A percentile compares a stretch with the other conserved stretches of the same genome.
phyloP scores from a whole-genome alignment of 1,139 yeast genomes.

The Debaryomycetaceae sp. region DNA sequence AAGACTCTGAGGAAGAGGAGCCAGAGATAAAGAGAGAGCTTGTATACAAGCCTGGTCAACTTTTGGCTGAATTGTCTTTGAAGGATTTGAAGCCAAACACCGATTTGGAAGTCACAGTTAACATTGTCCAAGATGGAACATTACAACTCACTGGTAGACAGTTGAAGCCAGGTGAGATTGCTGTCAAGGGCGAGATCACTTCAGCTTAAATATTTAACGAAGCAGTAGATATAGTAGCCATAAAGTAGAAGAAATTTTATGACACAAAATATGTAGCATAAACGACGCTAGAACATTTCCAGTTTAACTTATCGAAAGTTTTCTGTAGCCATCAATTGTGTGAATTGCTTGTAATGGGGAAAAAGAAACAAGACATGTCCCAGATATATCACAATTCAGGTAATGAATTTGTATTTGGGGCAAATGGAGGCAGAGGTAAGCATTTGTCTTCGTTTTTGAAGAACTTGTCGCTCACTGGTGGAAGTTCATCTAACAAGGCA shows the following conservation, averaged over 20 bases:
- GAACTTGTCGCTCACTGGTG: conserved; percentile 39
- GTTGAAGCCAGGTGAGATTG: conserved; percentile 61
- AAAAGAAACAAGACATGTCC: conserved; percentile 55
- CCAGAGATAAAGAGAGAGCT: conserved; percentile 76
- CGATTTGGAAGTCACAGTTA: conserved; percentile 74
- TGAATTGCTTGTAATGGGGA: conserved; percentile 27
- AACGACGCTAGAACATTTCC: background rate
- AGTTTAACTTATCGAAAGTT: background rate
- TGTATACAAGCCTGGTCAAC: conserved; percentile 68
- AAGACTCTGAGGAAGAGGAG: conserved; percentile 43
- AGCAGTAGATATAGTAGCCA: background rate
- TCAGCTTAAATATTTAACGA: conserved; percentile 2
- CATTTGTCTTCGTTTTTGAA: conserved; percentile 57
- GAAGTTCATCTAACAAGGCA: conserved; percentile 9
- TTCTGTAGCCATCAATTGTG: background rate
- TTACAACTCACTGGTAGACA: conserved; percentile 84
- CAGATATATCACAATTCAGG: conserved; percentile 47
- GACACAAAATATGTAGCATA: conserved; percentile 2
- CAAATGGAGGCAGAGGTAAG: conserved; percentile 65
- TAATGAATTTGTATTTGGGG: conserved; percentile 66
- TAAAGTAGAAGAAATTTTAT: background rate
- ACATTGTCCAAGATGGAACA: conserved; percentile 80
- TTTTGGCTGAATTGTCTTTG: conserved; percentile 76
- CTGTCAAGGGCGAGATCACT: conserved; percentile 48
- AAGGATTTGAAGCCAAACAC: conserved; percentile 68